A percentile compares a stretch with the other conserved stretches of the same genome.
Evolutionary conservation across 177 flowering plant genomes (phyloP).

Genomic region (Vitis hybrid): DNA sequence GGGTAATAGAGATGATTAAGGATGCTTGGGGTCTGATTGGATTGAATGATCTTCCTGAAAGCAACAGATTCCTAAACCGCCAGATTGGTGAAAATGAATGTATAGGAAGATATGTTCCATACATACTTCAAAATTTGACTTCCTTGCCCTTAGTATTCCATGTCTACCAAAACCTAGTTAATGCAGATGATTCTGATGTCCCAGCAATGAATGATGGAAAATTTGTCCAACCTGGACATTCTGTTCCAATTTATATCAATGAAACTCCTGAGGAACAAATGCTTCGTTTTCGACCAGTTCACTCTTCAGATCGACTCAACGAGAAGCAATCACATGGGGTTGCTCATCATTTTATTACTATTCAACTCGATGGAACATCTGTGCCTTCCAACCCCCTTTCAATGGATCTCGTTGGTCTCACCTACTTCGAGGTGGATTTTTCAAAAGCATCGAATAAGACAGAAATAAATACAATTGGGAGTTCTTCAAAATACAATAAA

Average conservation of each 20-base stretch:
- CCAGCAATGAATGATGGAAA: slow-evolving; percentile 31
- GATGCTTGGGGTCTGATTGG: slow-evolving; percentile 46
- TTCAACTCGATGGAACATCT: slow-evolving; percentile 84
- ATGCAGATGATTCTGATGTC: slow-evolving; percentile 32
- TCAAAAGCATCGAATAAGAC: slow-evolving; percentile 43
- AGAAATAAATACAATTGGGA: slow-evolving; percentile 18
- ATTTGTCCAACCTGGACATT: slow-evolving; percentile 60
- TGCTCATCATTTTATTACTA: slow-evolving; percentile 62
- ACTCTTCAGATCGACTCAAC: slow-evolving; percentile 63
- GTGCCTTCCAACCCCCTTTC: slow-evolving; percentile 73
- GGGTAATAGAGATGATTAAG: slow-evolving; percentile 63
- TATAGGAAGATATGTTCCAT: slow-evolving; percentile 78
- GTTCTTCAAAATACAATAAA: slow-evolving; percentile 19
- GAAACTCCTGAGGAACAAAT: slow-evolving; percentile 65
- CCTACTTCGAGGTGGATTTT: slow-evolving; percentile 84
- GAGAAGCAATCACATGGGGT: slow-evolving; percentile 56
- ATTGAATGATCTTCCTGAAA: slow-evolving; percentile 27
- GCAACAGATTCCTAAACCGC: slow-evolving; percentile 20
- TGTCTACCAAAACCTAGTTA: slow-evolving; percentile 39
- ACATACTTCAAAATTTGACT: slow-evolving; percentile 81
- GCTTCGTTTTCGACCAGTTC: slow-evolving; percentile 39
- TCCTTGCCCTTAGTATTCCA: slow-evolving; percentile 67
- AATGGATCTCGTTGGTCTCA: slow-evolving; percentile 90
- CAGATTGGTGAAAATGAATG: slow-evolving; percentile 31
- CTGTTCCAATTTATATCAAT: slow-evolving; percentile 66